Evolutionary conservation across 169 alveolate genomes (phyloP).

Genomic region (Plasmodium gonderi): DNA sequence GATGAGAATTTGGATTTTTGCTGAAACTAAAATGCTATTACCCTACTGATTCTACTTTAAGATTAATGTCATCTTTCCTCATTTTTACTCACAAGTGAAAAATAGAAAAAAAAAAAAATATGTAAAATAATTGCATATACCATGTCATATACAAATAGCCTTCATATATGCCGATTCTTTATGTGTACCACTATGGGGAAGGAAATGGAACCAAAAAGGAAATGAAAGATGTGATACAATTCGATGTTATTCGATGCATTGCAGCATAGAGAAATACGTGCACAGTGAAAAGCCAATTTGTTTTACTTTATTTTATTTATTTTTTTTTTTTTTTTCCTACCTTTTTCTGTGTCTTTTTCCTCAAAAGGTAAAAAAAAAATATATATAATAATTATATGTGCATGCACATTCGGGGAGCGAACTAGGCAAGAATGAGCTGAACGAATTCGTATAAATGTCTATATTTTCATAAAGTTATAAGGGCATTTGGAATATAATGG

Average conservation of each 20-base stretch:
- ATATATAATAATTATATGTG: not conserved
- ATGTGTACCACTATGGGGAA: not conserved
- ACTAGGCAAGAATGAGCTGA: not conserved
- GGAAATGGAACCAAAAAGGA: not conserved
- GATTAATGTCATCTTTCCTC: constrained; percentile 13
- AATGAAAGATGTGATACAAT: not conserved
- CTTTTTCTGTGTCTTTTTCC: constrained; percentile 1
- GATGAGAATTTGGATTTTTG: not conserved
- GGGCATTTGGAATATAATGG: not conserved
- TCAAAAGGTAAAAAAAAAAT: constrained; percentile 4
- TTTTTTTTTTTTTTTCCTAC: not conserved
- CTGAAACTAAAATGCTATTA: not conserved
- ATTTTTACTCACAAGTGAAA: not conserved
- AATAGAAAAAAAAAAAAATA: not conserved
- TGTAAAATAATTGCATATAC: not conserved
- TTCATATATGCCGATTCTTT: not conserved
- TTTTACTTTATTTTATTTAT: no score
- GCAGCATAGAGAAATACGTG: not conserved
- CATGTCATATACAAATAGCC: not conserved
- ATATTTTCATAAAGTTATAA: not conserved
- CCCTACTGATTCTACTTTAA: constrained; percentile 49
- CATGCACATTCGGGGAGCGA: constrained; percentile 8
- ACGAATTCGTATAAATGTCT: not conserved
- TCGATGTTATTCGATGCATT: not conserved
- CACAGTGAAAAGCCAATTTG: not conserved